Base-by-base conservation (phyloP, 2,329 filamentous ascomycete species). In the Aspergillus calidoustus region DNA sequence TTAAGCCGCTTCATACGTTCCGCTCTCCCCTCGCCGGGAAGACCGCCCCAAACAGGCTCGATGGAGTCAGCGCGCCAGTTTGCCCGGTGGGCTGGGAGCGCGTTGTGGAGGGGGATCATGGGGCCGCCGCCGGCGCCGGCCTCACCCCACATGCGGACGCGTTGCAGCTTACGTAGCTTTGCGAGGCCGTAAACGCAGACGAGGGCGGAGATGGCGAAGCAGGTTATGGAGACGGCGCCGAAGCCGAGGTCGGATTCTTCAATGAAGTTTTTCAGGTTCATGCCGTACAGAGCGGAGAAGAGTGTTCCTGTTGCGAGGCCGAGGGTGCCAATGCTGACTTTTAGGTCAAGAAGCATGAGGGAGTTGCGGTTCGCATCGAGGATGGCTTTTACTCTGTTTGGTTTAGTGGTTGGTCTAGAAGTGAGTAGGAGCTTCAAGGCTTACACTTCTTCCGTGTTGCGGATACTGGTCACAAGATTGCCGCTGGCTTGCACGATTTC, bases 251-350 rank as follows among this genome's bases (percentile, higher is more conserved):
- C 87, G 1, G 91, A 93, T 75, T 98, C 94, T 81, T 99, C 95
- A 70, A 98, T 92, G 77, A 97, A 98, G 79, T 98, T 98, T 75
- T 97, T 96, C 66, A 99, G 82, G 81, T 99, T 99, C 93, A 98
- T 98, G 70, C 95, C 95, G 83, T 98, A 99, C n/a, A 99, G 87
- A n/a, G 93, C 93, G 8, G 95, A 96, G 71, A 97, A 86, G 74
- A 98, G 96, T 54, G 95, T 97, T 59, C 95, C 95, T 74, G 93
- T 92, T 58, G 92, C 94, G 52, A 98, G 87, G n/a, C 93, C 93
- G 4, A 99, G 86, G 1, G 95, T 98, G 60, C 93, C 92, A 63
- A 99, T 93, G 74, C 91, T 95, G 80, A 98, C 97, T 75, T 96
- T 97, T 69, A 99, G 88, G 66, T 98, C 95, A 34, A 98, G 86